Percentiles rank a stretch among this genome's conserved stretches.
phyloP scores from a whole-genome alignment of 1,284 basidiomycete genomes.

The Bondarzewia mesenterica region DNA sequence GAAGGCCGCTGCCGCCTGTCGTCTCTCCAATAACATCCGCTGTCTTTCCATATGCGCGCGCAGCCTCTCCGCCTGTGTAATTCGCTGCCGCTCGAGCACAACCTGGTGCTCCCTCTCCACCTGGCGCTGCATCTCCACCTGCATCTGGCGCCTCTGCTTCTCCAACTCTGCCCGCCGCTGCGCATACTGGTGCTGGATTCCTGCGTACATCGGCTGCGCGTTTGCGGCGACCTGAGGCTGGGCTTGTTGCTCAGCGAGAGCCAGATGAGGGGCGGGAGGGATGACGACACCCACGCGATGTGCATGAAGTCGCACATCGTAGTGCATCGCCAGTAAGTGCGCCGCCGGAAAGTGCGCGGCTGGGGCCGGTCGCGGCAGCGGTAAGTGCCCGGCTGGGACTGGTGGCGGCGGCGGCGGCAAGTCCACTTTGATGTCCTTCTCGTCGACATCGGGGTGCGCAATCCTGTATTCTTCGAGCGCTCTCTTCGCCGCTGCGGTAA shows the following conservation, averaged over 20 bases:
- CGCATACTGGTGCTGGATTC: background rate
- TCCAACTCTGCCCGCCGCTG: too few relatives aligned
- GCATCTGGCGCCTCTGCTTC: background rate
- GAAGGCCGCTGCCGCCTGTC: background rate
- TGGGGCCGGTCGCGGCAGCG: background rate
- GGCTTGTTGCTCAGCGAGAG: too few relatives aligned
- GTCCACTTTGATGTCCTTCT: constrained; percentile 48
- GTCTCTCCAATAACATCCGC: background rate
- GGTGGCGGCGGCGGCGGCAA: constrained; percentile 27
- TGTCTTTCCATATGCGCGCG: background rate
- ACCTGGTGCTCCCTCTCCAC: background rate
- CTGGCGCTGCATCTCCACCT: background rate
- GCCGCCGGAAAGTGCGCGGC: background rate
- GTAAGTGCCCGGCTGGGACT: background rate
- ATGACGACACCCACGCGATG: background rate
- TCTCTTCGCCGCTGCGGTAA: constrained; percentile 59
- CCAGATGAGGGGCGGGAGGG: too few relatives aligned
- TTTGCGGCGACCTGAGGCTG: too few relatives aligned
- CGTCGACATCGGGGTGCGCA: constrained; percentile 47
- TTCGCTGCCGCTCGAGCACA: background rate
- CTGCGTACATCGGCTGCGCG: background rate
- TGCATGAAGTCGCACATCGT: background rate
- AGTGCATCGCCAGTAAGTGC: background rate
- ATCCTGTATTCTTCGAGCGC: constrained; percentile 53
- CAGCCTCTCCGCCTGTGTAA: background rate